Percentiles rank a stretch among this genome's conserved stretches.
These are phyloP conservation scores for Chaetomium sp. DNA, from an alignment of 2,329 filamentous ascomycete species.

Conservation along the genomic window DNA sequence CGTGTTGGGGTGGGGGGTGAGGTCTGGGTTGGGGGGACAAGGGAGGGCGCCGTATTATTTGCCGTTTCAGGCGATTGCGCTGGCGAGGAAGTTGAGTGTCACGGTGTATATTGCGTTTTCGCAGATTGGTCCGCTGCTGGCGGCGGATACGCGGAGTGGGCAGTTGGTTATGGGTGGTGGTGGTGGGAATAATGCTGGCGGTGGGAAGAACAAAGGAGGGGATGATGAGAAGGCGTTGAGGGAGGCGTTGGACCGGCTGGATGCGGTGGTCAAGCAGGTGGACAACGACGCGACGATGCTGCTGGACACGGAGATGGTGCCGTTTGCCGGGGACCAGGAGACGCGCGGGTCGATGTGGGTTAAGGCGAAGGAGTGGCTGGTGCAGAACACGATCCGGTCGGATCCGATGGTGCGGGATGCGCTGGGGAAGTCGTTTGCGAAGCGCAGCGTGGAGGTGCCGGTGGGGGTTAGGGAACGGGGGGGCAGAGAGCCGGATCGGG, in stretches of 20 bases:
- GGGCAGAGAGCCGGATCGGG: slow-evolving; percentile 30
- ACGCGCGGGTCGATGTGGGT: slow-evolving; percentile 57
- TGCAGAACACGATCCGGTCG: slow-evolving; percentile 74
- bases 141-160: slow-evolving; percentile 32
- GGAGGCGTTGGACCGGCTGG: slow-evolving; percentile 62
- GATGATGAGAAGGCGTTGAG: slow-evolving; percentile 44
- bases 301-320: slow-evolving; percentile 71
- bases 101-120: slow-evolving; percentile 78
- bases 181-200: too few species aligned
- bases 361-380: slow-evolving; percentile 77
- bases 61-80: slow-evolving; percentile 74
- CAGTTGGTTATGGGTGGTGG: slow-evolving; percentile 22
- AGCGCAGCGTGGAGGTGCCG: slow-evolving; percentile 55
- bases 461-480: slow-evolving; percentile 45
- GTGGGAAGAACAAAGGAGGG: slow-evolving; percentile 25
- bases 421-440: slow-evolving; percentile 60
- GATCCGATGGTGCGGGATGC: slow-evolving; percentile 80
- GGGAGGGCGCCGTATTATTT: slow-evolving; percentile 55
- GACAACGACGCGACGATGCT: slow-evolving; percentile 66
- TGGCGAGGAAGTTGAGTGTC: slow-evolving; percentile 69
- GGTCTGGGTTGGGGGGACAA: too few species aligned
- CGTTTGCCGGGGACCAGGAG: slow-evolving; percentile 67
- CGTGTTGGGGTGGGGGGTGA: slow-evolving; percentile 29
- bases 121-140: slow-evolving; percentile 67
- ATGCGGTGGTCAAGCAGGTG: slow-evolving; percentile 50